These are phyloP conservation scores for Penstemon newberryi DNA, from an alignment of 257 asterid genomes.

Conservation along the genomic window DNA sequence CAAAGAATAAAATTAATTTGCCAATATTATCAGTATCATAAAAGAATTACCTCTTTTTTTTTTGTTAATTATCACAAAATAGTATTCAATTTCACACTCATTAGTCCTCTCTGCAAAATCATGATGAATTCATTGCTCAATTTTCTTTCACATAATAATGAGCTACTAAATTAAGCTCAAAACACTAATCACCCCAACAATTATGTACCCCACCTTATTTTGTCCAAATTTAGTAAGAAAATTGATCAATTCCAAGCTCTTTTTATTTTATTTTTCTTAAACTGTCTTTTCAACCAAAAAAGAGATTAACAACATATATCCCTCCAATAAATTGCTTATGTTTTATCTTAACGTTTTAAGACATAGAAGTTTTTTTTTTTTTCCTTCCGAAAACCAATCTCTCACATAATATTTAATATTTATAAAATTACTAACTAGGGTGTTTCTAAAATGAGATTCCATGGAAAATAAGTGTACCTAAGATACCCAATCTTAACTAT, in stretches of 20 bases:
- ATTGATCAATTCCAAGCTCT: slow-evolving; percentile 27
- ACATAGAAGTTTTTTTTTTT: too few relatives aligned
- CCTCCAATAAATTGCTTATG: too few relatives aligned
- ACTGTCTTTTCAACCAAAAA: slow-evolving; percentile 29
- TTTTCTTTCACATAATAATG: slow-evolving; percentile 6
- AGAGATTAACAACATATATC: neutral
- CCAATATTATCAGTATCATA: neutral
- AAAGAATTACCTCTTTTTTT: neutral
- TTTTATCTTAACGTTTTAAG: too few relatives aligned
- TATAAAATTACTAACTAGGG: too few relatives aligned
- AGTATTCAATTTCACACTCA: slow-evolving; percentile 22
- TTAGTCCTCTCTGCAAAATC: neutral
- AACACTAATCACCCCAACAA: slow-evolving; percentile 22
- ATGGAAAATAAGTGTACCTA: too few relatives aligned
- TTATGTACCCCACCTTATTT: slow-evolving; percentile 29
- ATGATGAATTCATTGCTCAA: slow-evolving; percentile 12
- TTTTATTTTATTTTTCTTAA: slow-evolving; percentile 31
- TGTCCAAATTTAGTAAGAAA: slow-evolving; percentile 29
- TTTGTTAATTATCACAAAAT: neutral
- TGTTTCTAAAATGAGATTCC: too few relatives aligned
- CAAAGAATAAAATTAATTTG: neutral
- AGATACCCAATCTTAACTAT: too few relatives aligned
- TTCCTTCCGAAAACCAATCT: too few relatives aligned
- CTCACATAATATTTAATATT: too few relatives aligned
- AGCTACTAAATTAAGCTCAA: neutral